A percentile compares a stretch with the other conserved stretches of the same genome.
Evolutionary conservation across 2,329 filamentous ascomycete genomes (phyloP).

Genomic region (Aspergillus uvarum): DNA sequence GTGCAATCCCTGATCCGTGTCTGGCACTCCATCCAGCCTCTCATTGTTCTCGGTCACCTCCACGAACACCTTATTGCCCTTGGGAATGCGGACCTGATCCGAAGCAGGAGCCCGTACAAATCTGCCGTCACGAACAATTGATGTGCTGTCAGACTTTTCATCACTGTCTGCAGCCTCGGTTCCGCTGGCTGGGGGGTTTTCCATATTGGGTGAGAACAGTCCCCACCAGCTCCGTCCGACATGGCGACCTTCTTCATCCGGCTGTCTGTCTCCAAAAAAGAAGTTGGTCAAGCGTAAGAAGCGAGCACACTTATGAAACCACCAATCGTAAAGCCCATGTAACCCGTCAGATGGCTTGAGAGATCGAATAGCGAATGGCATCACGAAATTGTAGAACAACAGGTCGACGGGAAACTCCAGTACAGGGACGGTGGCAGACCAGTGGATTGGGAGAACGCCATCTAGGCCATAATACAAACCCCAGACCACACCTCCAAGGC

Average conservation of each 20-base stretch:
- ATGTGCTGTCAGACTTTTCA: conserved; percentile 44
- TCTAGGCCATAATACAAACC: conserved; percentile 68
- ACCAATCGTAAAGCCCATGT: conserved; percentile 88
- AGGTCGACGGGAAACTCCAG: conserved; percentile 93
- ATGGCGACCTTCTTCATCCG: conserved; percentile 77
- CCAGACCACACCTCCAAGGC: conserved; percentile 95
- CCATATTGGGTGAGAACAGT: conserved; percentile 38
- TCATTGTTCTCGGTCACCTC: conserved; percentile 68
- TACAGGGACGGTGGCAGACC: conserved; percentile 87
- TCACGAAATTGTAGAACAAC: conserved; percentile 94
- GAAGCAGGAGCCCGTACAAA: conserved; percentile 93
- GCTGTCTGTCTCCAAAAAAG: conserved; percentile 77
- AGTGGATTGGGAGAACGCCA: conserved; percentile 82
- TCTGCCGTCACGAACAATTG: conserved; percentile 68
- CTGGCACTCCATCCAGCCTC: conserved; percentile 59
- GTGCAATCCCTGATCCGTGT: conserved; percentile 59
- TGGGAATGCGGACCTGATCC: conserved; percentile 91
- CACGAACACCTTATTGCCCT: conserved; percentile 77
- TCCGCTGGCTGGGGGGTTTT: conserved; percentile 36
- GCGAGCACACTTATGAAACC: conserved; percentile 85
- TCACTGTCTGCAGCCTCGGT: conserved; percentile 31
- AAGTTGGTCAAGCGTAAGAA: conserved; percentile 83
- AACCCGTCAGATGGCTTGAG: conserved; percentile 83
- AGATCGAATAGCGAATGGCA: conserved; percentile 80
- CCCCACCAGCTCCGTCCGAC: conserved; percentile 60